Base-by-base conservation (phyloP, 2,329 filamentous ascomycete species). In the Epichloe uncinata region DNA sequence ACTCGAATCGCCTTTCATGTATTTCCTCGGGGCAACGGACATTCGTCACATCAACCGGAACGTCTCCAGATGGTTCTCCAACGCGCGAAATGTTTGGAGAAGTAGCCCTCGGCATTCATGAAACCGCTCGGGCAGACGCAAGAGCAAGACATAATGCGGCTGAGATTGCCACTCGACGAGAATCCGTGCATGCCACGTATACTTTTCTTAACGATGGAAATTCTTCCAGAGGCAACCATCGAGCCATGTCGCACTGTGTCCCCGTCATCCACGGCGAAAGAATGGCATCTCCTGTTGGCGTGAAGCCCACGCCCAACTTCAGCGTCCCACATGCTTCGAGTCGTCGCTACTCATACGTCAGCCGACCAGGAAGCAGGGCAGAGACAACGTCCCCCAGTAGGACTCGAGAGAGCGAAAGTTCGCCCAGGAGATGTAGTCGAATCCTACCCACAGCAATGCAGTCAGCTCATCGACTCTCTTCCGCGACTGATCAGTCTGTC, bases 21-120 rank as follows among this genome's bases (percentile, higher is more conserved):
- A 69, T 80, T 38, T 83, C 80, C 2, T 80, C 77, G 5, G 75
- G 76, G 6, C 78, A 82, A 58, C 70, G 76, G 51, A 83, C 80
- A 3, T 65, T 78, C 26, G 59, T 81, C 7, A 82, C 79, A 2
- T 82, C 79, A 0, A 71, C 73, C 16, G 72, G 69, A 33, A 81
- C 78, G 0, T 82, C 79, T 0, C 75, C 77, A 2, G 69, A 75
- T 15, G 71, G 68, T 50, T 82, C 79, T 1, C 79, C 80, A 0
- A 71, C 70, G 1, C 67, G 71, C 12, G 73, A 76, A 36, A 77
- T 33, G 42, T 50, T 48, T 26, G 42, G 37, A 8, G 51, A 50
- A 9, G 44, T 8, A 15, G 45, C 7, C 9, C 5, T 40, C 16
- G 35, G 26, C 68, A 49, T 79, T 79, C 50, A 45, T n/a, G 22